A percentile compares a stretch with the other conserved stretches of the same genome.
phyloP scores from a whole-genome alignment of 139 green algal genomes.

The Helicosporidium sp. region DNA sequence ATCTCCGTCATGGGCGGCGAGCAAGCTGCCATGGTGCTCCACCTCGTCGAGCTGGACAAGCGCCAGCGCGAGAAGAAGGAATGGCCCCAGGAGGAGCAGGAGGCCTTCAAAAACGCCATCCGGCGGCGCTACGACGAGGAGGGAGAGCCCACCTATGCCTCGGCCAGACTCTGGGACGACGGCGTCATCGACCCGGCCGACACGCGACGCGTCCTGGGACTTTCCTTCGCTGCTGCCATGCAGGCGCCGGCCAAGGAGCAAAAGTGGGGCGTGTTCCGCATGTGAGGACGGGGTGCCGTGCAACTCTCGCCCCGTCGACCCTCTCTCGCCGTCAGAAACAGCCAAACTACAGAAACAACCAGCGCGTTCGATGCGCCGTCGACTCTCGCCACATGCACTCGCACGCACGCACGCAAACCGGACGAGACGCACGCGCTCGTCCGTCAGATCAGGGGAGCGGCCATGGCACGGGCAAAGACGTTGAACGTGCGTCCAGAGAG shows the following conservation, averaged over 20 bases:
- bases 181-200: slow-evolving; percentile 75
- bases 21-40: slow-evolving; percentile 60
- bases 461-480: too few relatives aligned
- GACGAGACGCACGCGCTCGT: too few relatives aligned
- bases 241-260: neutral
- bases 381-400: too few relatives aligned
- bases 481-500: too few relatives aligned
- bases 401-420: too few relatives aligned
- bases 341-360: too few relatives aligned
- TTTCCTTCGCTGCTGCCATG: slow-evolving; percentile 42
- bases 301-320: too few relatives aligned
- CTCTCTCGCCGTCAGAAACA: too few relatives aligned
- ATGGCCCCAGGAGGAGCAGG: slow-evolving; percentile 50
- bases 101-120: slow-evolving; percentile 48
- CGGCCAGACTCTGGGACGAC: slow-evolving; percentile 78
- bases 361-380: too few relatives aligned
- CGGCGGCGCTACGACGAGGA: slow-evolving; percentile 51
- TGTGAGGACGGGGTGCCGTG: slow-evolving; percentile 18
- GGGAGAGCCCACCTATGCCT: slow-evolving; percentile 47
- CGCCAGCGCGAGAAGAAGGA: slow-evolving; percentile 21
- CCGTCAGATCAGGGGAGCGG: too few relatives aligned
- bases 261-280: slow-evolving; percentile 30
- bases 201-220: slow-evolving; percentile 44
- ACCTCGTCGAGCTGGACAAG: slow-evolving; percentile 66
- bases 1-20: slow-evolving; percentile 82